These are phyloP conservation scores for Chloridella minuta DNA, from an alignment of 352 stramenopile species.

Conservation along the genomic window DNA sequence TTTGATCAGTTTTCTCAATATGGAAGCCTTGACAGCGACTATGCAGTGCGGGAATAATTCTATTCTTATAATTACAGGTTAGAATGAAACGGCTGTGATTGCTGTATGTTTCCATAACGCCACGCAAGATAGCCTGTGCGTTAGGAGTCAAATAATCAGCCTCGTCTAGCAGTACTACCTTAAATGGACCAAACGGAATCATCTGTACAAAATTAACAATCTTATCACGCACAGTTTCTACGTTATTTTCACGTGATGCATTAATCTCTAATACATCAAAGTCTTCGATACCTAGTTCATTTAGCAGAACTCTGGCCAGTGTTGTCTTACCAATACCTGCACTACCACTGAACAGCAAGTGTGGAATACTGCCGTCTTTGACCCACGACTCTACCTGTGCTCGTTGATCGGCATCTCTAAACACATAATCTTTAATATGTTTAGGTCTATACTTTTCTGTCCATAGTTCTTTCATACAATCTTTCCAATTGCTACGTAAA, in stretches of 20 bases:
- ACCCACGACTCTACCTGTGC: not conserved
- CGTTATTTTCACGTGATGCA: not conserved
- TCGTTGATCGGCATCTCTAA: not conserved
- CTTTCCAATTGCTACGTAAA: too few relatives aligned
- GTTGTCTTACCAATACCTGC: not conserved
- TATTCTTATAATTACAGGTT: slow-evolving; percentile 3
- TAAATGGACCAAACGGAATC: not conserved
- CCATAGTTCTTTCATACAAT: too few relatives aligned
- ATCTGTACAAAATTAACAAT: not conserved
- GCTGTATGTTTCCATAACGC: not conserved
- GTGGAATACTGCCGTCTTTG: not conserved
- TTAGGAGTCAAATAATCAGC: not conserved
- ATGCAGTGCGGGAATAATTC: too few relatives aligned
- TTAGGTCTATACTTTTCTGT: slow-evolving; percentile 8
- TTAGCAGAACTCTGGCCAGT: not conserved
- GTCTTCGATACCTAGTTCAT: not conserved
- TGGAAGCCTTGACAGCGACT: too few relatives aligned
- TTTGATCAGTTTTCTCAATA: too few relatives aligned
- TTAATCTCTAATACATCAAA: not conserved
- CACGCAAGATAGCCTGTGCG: not conserved
- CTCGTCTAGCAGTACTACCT: not conserved
- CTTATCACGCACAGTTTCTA: not conserved
- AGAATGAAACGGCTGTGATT: not conserved
- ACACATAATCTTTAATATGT: slow-evolving; percentile 7
- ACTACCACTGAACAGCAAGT: not conserved